Conservation (phyloP, 768 basidiomycete species). For the Fomitopsis pulvina region DNA sequence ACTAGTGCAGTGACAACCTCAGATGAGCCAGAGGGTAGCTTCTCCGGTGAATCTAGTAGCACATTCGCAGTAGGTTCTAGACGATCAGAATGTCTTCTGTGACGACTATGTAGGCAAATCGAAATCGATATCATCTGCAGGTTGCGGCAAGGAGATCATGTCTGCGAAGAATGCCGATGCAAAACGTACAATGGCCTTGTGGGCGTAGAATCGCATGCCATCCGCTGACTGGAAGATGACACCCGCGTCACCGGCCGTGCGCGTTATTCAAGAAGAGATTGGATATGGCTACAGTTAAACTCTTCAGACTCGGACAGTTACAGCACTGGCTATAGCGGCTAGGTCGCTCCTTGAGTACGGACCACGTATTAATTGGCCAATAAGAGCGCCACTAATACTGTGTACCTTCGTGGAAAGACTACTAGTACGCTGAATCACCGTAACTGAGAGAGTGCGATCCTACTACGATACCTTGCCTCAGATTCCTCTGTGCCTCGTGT, state of each 20-base stretch:
- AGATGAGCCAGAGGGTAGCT: neutral
- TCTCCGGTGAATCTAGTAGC: neutral
- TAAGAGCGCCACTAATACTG: too few relatives aligned
- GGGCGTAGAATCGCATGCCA: conserved; percentile 40
- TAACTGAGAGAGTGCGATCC: too few relatives aligned
- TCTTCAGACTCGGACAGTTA: neutral
- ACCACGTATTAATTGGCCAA: too few relatives aligned
- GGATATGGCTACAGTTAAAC: neutral
- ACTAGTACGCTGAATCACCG: too few relatives aligned
- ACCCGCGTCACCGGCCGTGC: conserved; percentile 21
- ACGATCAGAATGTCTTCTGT: neutral
- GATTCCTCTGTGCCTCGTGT: too few relatives aligned
- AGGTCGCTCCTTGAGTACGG: neutral
- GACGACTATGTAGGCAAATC: neutral
- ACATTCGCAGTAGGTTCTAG: neutral
- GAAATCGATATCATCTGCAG: too few relatives aligned
- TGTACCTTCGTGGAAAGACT: too few relatives aligned
- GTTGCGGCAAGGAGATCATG: conserved; percentile 45
- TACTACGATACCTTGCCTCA: too few relatives aligned
- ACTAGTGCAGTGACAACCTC: too few relatives aligned
- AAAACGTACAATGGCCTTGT: conserved; percentile 47
- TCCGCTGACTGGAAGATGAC: conserved; percentile 50
- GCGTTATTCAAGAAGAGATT: neutral
- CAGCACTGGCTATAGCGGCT: neutral
- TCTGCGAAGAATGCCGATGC: conserved; percentile 55